phyloP scores from a whole-genome alignment of 768 basidiomycete species.

The Cubamyces lactineus region DNA sequence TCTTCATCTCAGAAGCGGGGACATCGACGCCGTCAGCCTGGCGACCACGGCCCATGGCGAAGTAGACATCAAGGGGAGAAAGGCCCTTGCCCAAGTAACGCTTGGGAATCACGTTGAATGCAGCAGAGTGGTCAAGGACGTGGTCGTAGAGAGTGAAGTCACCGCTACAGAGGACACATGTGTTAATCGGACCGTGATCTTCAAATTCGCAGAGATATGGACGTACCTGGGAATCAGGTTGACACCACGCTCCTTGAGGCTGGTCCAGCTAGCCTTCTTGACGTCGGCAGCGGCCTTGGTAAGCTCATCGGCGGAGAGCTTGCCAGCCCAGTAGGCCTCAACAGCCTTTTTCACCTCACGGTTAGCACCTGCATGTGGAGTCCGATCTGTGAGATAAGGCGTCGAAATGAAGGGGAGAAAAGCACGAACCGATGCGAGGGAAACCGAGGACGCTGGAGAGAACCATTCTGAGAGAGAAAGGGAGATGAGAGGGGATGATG shows the following conservation, averaged over 20 bases:
- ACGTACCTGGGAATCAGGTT: slow-evolving; percentile 89
- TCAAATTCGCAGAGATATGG: slow-evolving; percentile 21
- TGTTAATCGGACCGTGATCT: slow-evolving; percentile 19
- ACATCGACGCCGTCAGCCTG: slow-evolving; percentile 95
- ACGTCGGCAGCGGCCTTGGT: slow-evolving; percentile 86
- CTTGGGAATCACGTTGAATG: slow-evolving; percentile 96
- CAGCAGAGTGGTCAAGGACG: slow-evolving; percentile 94
- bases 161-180: slow-evolving; percentile 57
- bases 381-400: background rate
- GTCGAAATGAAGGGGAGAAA: background rate
- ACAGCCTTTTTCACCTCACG: slow-evolving; percentile 98
- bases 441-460: slow-evolving; percentile 58
- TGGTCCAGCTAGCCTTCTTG: slow-evolving; percentile 86
- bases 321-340: slow-evolving; percentile 97
- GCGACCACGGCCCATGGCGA: slow-evolving; percentile 99
- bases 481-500: slow-evolving; percentile 22
- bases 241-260: slow-evolving; percentile 82
- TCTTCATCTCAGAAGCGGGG: slow-evolving; percentile 98
- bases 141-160: slow-evolving; percentile 99
- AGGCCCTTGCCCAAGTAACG: slow-evolving; percentile 88
- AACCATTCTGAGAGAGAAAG: slow-evolving; percentile 40
- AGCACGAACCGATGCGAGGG: slow-evolving; percentile 55
- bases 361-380: slow-evolving; percentile 66
- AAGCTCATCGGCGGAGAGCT: slow-evolving; percentile 85
- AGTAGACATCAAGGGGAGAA: slow-evolving; percentile 92